phyloP scores from a whole-genome alignment of 176 grass and related monocot species.

The Ananas comosus region DNA sequence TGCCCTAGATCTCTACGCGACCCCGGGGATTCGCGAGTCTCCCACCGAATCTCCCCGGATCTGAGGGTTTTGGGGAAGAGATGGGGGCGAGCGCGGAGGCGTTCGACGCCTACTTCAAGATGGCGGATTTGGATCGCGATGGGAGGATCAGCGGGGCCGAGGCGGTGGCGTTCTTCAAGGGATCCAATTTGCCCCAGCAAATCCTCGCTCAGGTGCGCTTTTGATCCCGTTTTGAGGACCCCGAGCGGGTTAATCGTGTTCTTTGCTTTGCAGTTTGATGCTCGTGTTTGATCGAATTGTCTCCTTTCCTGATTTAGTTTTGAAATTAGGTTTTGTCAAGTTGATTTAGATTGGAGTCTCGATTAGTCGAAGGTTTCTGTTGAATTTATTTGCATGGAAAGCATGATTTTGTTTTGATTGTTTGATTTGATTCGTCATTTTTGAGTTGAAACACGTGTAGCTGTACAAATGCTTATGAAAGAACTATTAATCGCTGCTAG shows the following conservation, averaged over 20 bases:
- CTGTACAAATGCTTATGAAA: too few species aligned
- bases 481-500: too few species aligned
- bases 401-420: too few species aligned
- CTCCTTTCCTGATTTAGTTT: background rate
- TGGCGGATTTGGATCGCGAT: constrained; percentile 90
- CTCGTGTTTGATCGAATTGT: background rate
- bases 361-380: too few species aligned
- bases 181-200: constrained; percentile 68
- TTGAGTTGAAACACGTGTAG: too few species aligned
- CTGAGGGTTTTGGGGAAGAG: constrained; percentile 16
- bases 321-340: too few species aligned
- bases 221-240: background rate
- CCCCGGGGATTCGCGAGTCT: background rate
- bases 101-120: constrained; percentile 88
- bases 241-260: background rate
- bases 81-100: constrained; percentile 37
- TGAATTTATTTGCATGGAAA: too few species aligned
- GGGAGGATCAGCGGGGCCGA: constrained; percentile 89
- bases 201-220: constrained; percentile 86
- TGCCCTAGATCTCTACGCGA: constrained; percentile 11
- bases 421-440: too few species aligned
- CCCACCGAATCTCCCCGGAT: constrained; percentile 18
- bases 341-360: too few species aligned
- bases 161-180: constrained; percentile 91
- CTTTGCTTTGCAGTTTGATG: background rate